These are phyloP conservation scores for Acanthamoeba comandoni DNA, from an alignment of 208 protist genomes.

Conservation along the genomic window DNA sequence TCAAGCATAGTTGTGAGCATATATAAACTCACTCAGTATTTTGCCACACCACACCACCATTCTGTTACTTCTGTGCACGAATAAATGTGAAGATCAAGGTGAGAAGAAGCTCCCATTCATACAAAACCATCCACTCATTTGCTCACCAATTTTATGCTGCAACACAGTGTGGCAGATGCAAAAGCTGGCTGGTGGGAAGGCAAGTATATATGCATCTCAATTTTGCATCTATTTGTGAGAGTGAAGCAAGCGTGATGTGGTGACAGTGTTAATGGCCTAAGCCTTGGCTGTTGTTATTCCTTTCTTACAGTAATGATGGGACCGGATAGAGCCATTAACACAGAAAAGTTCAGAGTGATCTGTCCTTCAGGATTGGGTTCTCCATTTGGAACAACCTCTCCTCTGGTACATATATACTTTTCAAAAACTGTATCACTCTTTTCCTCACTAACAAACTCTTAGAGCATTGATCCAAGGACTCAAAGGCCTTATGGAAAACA, in stretches of 20 bases:
- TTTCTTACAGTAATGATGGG: slow-evolving; percentile 35
- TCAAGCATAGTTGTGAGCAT: no score
- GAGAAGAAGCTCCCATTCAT: neutral
- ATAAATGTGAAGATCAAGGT: no score
- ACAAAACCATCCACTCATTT: no score
- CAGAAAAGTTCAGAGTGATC: slow-evolving; percentile 69
- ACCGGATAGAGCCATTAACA: slow-evolving; percentile 47
- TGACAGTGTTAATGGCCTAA: no score
- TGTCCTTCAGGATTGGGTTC: slow-evolving; percentile 51
- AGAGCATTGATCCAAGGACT: slow-evolving; percentile 47
- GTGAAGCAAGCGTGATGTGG: no score
- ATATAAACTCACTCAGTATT: no score
- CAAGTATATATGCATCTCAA: no score
- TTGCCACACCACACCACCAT: no score
- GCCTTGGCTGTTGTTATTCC: neutral
- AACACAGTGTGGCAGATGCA: slow-evolving; percentile 63
- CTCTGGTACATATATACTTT: neutral
- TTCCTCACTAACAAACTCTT: no score
- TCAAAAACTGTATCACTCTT: no score
- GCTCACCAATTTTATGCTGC: neutral
- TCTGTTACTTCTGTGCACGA: neutral
- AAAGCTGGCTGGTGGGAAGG: slow-evolving; percentile 72
- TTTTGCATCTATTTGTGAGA: no score
- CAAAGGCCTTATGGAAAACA: neutral
- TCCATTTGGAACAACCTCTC: slow-evolving; percentile 63